Conservation (phyloP, 2,329 filamentous ascomycete species). For the Plectosphaerella sp. region DNA sequence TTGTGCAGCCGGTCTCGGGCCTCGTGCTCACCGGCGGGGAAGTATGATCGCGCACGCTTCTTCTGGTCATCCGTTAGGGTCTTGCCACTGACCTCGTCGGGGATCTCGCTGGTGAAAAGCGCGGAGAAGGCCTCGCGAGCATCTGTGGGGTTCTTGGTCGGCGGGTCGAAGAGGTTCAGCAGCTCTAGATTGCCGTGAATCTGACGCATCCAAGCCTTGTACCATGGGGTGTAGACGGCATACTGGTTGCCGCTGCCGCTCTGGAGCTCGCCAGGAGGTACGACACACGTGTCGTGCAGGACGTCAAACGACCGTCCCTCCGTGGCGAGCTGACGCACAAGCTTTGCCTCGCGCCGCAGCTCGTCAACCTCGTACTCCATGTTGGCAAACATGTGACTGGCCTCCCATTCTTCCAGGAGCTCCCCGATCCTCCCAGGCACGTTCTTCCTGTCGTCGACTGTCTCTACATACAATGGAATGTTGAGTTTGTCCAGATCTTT, state of each 20-base stretch:
- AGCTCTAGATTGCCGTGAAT: constrained; percentile 66
- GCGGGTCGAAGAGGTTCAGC: constrained; percentile 54
- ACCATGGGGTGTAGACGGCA: constrained; percentile 83
- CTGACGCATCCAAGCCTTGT: constrained; percentile 67
- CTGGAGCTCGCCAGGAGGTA: constrained; percentile 64
- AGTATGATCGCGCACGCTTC: constrained; percentile 53
- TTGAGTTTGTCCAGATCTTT: constrained; percentile 63
- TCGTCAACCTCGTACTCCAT: constrained; percentile 93
- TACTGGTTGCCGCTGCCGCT: constrained; percentile 74
- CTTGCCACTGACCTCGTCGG: constrained; percentile 60
- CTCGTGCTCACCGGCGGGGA: constrained; percentile 73
- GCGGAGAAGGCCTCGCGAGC: constrained; percentile 39
- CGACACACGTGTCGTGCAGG: constrained; percentile 77
- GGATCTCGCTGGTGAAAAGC: constrained; percentile 59
- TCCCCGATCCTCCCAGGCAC: constrained; percentile 59
- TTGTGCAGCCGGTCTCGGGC: constrained; percentile 58
- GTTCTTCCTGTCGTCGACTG: constrained; percentile 58
- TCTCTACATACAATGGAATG: constrained; percentile 76
- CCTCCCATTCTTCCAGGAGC: constrained; percentile 67
- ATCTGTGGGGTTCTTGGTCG: constrained; percentile 25
- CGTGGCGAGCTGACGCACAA: constrained; percentile 58
- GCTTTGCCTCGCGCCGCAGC: constrained; percentile 66
- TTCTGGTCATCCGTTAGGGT: constrained; percentile 53
- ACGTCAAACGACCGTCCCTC: constrained; percentile 66
- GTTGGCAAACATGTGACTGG: constrained; percentile 73